These are phyloP conservation scores for Mucor racemosus DNA, from an alignment of 371 early-diverging fungal genomes.

Conservation along the genomic window DNA sequence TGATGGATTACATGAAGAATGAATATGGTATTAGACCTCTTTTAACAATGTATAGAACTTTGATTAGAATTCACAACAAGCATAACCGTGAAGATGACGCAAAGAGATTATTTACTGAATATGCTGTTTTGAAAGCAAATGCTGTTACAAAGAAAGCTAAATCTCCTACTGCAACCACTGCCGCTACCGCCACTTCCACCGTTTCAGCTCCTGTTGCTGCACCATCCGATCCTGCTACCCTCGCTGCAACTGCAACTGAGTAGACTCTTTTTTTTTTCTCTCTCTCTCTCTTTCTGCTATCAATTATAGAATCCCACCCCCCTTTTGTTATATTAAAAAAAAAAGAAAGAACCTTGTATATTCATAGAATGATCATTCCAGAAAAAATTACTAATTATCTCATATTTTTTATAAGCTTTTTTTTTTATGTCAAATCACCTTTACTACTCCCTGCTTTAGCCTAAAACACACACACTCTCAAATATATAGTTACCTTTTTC, in stretches of 20 bases:
- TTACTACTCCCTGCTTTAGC: neutral
- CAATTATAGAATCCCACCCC: neutral
- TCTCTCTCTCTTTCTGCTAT: neutral
- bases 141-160: neutral
- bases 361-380: neutral
- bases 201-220: neutral
- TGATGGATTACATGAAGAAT: conserved; percentile 45
- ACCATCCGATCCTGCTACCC: neutral
- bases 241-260: conserved; percentile 1
- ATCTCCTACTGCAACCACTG: neutral
- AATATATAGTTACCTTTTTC: neutral
- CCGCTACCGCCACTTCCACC: neutral
- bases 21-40: conserved; percentile 41
- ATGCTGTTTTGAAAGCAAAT: conserved; percentile 13
- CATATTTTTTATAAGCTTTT: neutral
- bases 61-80: conserved; percentile 46
- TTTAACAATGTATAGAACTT: conserved; percentile 42
- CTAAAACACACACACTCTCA: neutral
- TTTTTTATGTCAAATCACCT: neutral
- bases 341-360: neutral
- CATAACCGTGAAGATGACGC: conserved; percentile 43
- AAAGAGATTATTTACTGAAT: conserved; percentile 31
- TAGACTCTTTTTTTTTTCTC: too few species aligned
- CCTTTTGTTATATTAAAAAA: neutral
- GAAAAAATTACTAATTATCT: neutral